phyloP scores from a whole-genome alignment of 139 green algal species.

The Chlorella sp. region DNA sequence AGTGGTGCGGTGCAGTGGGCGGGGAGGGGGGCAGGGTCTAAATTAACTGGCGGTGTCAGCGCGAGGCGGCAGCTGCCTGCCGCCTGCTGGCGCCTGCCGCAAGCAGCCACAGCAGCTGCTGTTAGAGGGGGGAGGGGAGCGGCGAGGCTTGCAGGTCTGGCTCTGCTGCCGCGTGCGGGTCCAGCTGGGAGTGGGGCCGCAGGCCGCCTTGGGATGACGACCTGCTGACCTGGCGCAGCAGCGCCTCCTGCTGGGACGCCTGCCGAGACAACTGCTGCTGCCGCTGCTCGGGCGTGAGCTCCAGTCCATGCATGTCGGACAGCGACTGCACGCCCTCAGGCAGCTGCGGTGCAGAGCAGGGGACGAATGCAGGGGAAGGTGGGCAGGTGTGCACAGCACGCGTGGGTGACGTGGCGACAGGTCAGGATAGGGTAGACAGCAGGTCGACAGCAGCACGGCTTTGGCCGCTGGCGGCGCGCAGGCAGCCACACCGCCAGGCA shows the following conservation, averaged over 20 bases:
- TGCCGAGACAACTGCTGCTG: slow-evolving; percentile 18
- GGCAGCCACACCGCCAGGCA: no score
- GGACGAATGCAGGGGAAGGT: not conserved
- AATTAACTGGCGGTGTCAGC: no score
- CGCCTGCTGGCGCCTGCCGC: no score
- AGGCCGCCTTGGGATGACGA: not conserved
- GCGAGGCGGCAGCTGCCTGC: no score
- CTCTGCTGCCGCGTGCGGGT: not conserved
- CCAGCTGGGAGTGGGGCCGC: not conserved
- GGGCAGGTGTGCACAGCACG: not conserved
- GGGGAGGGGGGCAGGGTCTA: no score
- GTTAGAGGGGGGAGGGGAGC: not conserved
- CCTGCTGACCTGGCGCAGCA: not conserved
- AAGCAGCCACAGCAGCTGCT: no score
- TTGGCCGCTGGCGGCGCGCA: no score
- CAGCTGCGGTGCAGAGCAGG: not conserved
- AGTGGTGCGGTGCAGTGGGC: no score
- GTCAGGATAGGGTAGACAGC: no score
- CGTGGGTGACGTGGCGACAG: no score
- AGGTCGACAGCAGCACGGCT: no score
- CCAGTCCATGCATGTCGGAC: not conserved
- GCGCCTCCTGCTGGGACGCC: slow-evolving; percentile 19
- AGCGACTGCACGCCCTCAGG: not conserved
- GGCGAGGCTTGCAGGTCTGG: not conserved
- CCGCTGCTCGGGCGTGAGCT: not conserved